Percentiles rank a stretch among this genome's conserved stretches.
Evolutionary conservation across 176 grass and related monocot species (phyloP).

Genomic region (Avena atlantica): DNA sequence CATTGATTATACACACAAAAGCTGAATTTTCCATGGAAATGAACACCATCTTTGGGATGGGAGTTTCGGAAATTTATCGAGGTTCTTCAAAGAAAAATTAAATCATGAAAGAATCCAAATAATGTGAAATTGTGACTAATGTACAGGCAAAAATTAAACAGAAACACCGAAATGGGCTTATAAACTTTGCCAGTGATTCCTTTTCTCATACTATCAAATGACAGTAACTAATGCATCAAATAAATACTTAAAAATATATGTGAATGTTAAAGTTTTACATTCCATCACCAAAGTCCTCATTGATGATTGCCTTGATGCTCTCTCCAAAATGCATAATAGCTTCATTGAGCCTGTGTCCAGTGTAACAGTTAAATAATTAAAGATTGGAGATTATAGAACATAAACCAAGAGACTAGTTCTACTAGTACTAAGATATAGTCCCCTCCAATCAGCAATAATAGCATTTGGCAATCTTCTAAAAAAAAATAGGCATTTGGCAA

Average conservation of each 20-base stretch:
- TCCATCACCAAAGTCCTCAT: slow-evolving; percentile 98
- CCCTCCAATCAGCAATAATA: too few relatives aligned
- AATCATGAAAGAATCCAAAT: background rate
- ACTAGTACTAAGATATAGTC: too few relatives aligned
- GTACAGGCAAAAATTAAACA: background rate
- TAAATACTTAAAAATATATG: background rate
- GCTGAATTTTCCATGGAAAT: background rate
- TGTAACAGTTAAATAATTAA: background rate
- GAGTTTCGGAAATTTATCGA: background rate
- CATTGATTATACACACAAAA: background rate
- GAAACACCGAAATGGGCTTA: background rate
- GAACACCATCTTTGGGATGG: background rate
- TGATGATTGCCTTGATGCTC: slow-evolving; percentile 99
- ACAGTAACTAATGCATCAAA: slow-evolving; percentile 33
- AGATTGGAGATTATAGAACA: background rate
- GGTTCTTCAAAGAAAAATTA: background rate
- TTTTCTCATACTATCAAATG: background rate
- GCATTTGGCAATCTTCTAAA: background rate
- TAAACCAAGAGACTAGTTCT: too few relatives aligned
- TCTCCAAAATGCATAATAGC: slow-evolving; percentile 96
- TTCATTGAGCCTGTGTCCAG: slow-evolving; percentile 78
- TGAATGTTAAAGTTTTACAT: slow-evolving; percentile 69
- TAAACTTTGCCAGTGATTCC: background rate
- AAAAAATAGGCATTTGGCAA: background rate
- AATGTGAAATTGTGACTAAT: background rate